Conservation (phyloP, 208 protist species). For the Wallacemonas sp. region DNA sequence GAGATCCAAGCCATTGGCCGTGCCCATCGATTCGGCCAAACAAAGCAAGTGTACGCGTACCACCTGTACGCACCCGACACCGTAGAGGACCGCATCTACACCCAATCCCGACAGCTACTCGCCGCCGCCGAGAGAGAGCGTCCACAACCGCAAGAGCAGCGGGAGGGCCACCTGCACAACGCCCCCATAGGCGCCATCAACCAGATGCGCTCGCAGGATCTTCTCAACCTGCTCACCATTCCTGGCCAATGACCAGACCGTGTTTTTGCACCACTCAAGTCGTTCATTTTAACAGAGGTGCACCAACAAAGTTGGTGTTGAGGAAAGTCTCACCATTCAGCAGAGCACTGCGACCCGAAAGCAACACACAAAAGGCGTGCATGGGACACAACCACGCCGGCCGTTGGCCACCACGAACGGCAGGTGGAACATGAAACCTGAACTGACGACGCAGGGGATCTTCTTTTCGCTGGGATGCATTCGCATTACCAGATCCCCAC, state of each 20-base stretch:
- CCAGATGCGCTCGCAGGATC: conserved; percentile 1
- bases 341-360: neutral
- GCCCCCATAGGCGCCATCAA: neutral
- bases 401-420: no score
- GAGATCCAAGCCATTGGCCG: conserved; percentile 80
- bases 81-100: conserved; percentile 54
- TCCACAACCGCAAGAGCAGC: neutral
- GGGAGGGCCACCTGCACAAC: neutral
- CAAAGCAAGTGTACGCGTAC: conserved; percentile 41
- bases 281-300: neutral
- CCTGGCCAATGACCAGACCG: neutral
- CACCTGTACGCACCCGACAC: conserved; percentile 45
- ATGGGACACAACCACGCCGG: no score
- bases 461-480: no score
- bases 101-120: conserved; percentile 29
- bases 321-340: no score
- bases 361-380: neutral
- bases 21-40: conserved; percentile 93
- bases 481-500: no score
- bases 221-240: conserved; percentile 7
- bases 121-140: conserved; percentile 1
- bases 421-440: no score
- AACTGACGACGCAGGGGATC: no score
- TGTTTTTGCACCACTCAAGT: neutral
- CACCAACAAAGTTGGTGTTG: no score